Base-by-base conservation (phyloP, 345 rosid species). In the Geranium rotundifolium region DNA sequence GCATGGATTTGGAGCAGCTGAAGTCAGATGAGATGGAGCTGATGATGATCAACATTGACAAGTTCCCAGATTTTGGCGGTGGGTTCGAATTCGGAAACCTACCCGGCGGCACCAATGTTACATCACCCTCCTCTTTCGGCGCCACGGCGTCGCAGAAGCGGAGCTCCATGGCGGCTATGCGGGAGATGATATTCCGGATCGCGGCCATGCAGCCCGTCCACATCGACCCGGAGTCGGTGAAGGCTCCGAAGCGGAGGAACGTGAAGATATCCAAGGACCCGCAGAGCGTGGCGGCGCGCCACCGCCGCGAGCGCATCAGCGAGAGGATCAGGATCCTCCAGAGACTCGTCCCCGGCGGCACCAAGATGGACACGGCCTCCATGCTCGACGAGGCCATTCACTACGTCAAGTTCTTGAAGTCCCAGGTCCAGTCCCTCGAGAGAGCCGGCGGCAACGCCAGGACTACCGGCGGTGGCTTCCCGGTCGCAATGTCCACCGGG, bases 261-360 rank as follows among this genome's bases (percentile, higher is more conserved):
- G 86, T 90, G 3, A 63, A 96, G 56, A 93, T 90, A 77, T 88
- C 96, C n/a, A 84, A 90, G 3, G 97, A 93, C 55, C 99, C 99
- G 4, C 99, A 93, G 65, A 93, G 99, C 72, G 90, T 88, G 63
- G 96, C 96, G 0, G 99, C 99, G 0, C 88, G 99, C 19, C 96
- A 79, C 65, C 69, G 99, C 61, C 72, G 99, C 1, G 97, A 90
- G 73, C 81, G 89, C 70, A 90, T 93, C 65, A 90, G 97, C 61
- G 99, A 93, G 69, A 93, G 79, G 82, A 86, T 90, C 19, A 75
- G 97, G 97, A n/a, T n/a, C n/a, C n/a, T n/a, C n/a, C n/a, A n/a
- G n/a, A n/a, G n/a, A n/a, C n/a, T n/a, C n/a, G n/a, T 93, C 34
- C 99, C 97, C 0, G 99, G 97, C 3, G 99, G 97, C 7, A 90